Evolutionary conservation across 768 basidiomycete species (phyloP).

Genomic region (Xerocomus potaroensis): DNA sequence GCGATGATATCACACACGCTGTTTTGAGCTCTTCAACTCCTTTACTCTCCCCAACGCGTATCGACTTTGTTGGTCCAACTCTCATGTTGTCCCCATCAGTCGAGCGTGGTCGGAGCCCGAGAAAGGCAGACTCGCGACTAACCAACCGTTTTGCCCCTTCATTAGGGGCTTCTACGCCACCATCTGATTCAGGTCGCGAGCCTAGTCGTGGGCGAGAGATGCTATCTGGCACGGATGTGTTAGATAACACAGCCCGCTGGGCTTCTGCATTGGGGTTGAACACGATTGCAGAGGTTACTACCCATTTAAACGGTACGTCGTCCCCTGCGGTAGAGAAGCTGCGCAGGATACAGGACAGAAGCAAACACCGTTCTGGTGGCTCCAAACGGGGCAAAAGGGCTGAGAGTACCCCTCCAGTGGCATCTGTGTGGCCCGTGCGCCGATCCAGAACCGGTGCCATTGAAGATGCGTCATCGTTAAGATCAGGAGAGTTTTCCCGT

Average conservation of each 20-base stretch:
- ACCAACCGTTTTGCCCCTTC: conserved; percentile 20
- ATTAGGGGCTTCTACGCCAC: conserved; percentile 20
- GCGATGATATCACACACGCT: conserved; percentile 22
- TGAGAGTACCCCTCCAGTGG: conserved; percentile 29
- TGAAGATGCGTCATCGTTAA: conserved; percentile 9
- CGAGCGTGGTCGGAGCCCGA: conserved; percentile 28
- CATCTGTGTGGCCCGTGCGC: conserved; percentile 18
- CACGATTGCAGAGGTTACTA: conserved; percentile 20
- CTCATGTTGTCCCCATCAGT: conserved; percentile 19
- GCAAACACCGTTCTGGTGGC: background rate
- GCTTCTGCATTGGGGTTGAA: conserved; percentile 21
- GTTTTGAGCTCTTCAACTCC: conserved; percentile 14
- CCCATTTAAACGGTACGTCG: conserved; percentile 10
- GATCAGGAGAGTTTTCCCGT: conserved; percentile 2
- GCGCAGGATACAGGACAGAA: conserved; percentile 17
- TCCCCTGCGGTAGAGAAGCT: conserved; percentile 19
- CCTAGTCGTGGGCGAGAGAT: conserved; percentile 17
- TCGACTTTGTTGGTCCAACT: conserved; percentile 27
- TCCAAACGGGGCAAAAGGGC: conserved; percentile 17
- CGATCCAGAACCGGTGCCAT: conserved; percentile 8
- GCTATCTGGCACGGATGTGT: conserved; percentile 17
- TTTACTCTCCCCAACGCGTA: conserved; percentile 17
- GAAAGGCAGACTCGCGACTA: conserved; percentile 13
- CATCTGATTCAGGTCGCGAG: conserved; percentile 22
- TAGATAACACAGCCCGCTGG: conserved; percentile 29